These are phyloP conservation scores for Podaxis pistillaris DNA, from an alignment of 768 basidiomycete genomes.

Conservation along the genomic window DNA sequence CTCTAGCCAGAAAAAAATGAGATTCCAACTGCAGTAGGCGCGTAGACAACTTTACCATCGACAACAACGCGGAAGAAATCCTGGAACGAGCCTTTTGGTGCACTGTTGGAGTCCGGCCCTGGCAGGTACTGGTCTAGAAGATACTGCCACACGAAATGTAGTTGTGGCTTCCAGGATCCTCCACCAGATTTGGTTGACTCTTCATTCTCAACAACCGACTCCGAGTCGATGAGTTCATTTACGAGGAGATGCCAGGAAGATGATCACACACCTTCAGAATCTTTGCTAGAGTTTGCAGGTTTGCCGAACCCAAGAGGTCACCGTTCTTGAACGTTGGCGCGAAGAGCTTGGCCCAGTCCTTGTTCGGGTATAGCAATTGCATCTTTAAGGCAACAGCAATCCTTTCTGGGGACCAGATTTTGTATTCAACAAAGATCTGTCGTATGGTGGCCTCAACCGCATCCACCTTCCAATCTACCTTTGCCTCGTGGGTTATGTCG, in stretches of 20 bases:
- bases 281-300: conserved; percentile 68
- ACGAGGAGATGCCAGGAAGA: conserved; percentile 11
- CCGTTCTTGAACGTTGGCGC: conserved; percentile 75
- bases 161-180: conserved; percentile 81
- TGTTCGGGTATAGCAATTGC: conserved; percentile 55
- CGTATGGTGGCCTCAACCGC: conserved; percentile 53
- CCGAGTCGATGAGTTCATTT: conserved; percentile 35
- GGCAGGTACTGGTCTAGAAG: conserved; percentile 77
- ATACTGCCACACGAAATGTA: conserved; percentile 90
- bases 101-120: conserved; percentile 32
- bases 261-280: conserved; percentile 69
- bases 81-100: conserved; percentile 64
- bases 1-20: conserved; percentile 44
- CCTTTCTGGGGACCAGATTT: conserved; percentile 85
- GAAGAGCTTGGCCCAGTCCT: conserved; percentile 66
- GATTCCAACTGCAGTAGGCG: conserved; percentile 3
- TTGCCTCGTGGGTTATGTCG: conserved; percentile 54
- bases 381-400: conserved; percentile 76
- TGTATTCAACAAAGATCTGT: conserved; percentile 51
- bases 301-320: conserved; percentile 66
- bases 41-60: conserved; percentile 62
- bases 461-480: conserved; percentile 69
- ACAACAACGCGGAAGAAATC: conserved; percentile 92
- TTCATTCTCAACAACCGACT: conserved; percentile 53
- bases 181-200: conserved; percentile 47